These are phyloP conservation scores for Candida loeiensis DNA, from an alignment of 805 yeast genomes.

Conservation along the genomic window DNA sequence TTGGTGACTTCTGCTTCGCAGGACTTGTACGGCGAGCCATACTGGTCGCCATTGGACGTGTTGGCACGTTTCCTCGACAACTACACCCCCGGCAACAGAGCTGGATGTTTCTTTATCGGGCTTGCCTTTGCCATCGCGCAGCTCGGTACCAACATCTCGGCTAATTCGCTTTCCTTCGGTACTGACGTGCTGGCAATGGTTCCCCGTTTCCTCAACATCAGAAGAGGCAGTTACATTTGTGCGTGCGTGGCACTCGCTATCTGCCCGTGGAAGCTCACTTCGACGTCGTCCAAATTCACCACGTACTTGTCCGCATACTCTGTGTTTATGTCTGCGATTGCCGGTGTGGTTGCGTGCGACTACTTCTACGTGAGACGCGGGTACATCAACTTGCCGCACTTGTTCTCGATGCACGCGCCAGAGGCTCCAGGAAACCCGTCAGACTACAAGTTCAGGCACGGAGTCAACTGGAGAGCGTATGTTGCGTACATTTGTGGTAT, in stretches of 20 bases:
- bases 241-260: constrained; percentile 66
- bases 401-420: constrained; percentile 49
- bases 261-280: constrained; percentile 80
- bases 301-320: constrained; percentile 79
- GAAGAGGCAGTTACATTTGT: constrained; percentile 80
- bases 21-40: constrained; percentile 59
- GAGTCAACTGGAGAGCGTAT: constrained; percentile 82
- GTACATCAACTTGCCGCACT: constrained; percentile 55
- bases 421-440: constrained; percentile 27
- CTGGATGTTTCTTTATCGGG: constrained; percentile 75
- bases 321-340: constrained; percentile 77
- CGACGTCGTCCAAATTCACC: constrained; percentile 69
- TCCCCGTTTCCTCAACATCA: constrained; percentile 63
- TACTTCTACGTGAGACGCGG: constrained; percentile 74
- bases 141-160: constrained; percentile 73
- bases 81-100: constrained; percentile 58
- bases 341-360: constrained; percentile 71
- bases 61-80: constrained; percentile 55
- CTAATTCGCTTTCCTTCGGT: constrained; percentile 69
- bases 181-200: constrained; percentile 67
- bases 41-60: constrained; percentile 85
- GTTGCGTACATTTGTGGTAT: constrained; percentile 79
- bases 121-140: constrained; percentile 72
- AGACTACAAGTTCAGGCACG: constrained; percentile 60
- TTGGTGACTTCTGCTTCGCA: constrained; percentile 78